These are phyloP conservation scores for Serendipita sp. DNA, from an alignment of 1,284 basidiomycete genomes.

Conservation along the genomic window DNA sequence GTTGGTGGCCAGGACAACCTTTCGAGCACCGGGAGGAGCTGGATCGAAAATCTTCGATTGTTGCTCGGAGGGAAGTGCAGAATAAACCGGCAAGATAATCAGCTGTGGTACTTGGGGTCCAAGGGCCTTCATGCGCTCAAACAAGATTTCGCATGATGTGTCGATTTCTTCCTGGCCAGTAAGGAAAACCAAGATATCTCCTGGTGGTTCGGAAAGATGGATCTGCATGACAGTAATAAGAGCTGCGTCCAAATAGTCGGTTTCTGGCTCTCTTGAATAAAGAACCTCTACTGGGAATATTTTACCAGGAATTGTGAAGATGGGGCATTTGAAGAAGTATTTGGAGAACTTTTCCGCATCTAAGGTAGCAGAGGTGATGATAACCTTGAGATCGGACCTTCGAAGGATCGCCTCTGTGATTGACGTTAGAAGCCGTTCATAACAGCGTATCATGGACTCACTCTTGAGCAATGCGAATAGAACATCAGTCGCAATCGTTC, in stretches of 20 bases:
- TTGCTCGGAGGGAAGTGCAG: constrained; percentile 92
- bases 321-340: constrained; percentile 96
- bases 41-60: constrained; percentile 97
- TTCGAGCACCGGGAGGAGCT: constrained; percentile 88
- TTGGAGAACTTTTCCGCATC: constrained; percentile 98
- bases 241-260: constrained; percentile 95
- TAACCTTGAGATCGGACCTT: constrained; percentile 89
- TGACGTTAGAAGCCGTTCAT: constrained; percentile 15
- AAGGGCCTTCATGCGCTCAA: constrained; percentile 94
- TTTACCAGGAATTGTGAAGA: constrained; percentile 98
- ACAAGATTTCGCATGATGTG: constrained; percentile 91
- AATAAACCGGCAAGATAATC: constrained; percentile 93
- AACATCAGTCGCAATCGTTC: constrained; percentile 95
- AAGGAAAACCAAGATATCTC: constrained; percentile 91
- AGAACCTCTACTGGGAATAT: constrained; percentile 97
- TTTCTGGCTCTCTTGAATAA: constrained; percentile 97
- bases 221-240: constrained; percentile 99
- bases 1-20: constrained; percentile 97
- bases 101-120: constrained; percentile 95
- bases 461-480: constrained; percentile 94
- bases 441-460: constrained; percentile 28
- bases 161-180: constrained; percentile 99
- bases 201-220: constrained; percentile 92
- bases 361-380: constrained; percentile 96
- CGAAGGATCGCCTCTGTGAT: constrained; percentile 78